Conservation (phyloP, 2,329 filamentous ascomycete species). For the Fusarium chuoi region DNA sequence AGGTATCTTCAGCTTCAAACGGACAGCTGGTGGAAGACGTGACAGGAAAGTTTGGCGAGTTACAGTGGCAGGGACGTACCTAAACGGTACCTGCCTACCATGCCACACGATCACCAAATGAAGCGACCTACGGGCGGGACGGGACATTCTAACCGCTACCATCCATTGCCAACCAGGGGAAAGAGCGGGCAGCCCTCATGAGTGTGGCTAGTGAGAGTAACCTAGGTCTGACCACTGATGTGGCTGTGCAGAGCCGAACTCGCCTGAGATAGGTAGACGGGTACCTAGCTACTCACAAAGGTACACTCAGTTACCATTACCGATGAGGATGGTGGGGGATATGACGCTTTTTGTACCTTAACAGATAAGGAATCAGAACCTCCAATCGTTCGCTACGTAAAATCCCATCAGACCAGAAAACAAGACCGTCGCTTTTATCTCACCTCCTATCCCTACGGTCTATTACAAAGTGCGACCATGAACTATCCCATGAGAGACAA, state of each 20-base stretch:
- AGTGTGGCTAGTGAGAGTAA: slow-evolving; percentile 20
- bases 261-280: background rate
- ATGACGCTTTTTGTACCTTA: slow-evolving; percentile 13
- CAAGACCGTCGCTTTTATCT: background rate
- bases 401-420: background rate
- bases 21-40: slow-evolving; percentile 29
- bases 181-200: slow-evolving; percentile 19
- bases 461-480: slow-evolving; percentile 1
- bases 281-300: background rate
- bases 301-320: slow-evolving; percentile 1
- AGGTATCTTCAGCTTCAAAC: slow-evolving; percentile 32
- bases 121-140: slow-evolving; percentile 12
- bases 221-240: background rate
- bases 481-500: slow-evolving; percentile 2
- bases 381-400: background rate
- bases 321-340: slow-evolving; percentile 19
- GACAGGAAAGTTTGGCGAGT: slow-evolving; percentile 40
- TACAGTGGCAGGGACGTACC: slow-evolving; percentile 29
- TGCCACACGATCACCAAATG: slow-evolving; percentile 8
- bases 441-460: background rate
- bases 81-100: slow-evolving; percentile 28
- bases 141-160: slow-evolving; percentile 21
- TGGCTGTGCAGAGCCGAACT: slow-evolving; percentile 20
- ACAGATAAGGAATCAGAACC: background rate
- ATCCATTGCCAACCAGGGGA: slow-evolving; percentile 16